Conservation (phyloP, 208 protist genomes). For the Acanthamoeba castellanii region DNA sequence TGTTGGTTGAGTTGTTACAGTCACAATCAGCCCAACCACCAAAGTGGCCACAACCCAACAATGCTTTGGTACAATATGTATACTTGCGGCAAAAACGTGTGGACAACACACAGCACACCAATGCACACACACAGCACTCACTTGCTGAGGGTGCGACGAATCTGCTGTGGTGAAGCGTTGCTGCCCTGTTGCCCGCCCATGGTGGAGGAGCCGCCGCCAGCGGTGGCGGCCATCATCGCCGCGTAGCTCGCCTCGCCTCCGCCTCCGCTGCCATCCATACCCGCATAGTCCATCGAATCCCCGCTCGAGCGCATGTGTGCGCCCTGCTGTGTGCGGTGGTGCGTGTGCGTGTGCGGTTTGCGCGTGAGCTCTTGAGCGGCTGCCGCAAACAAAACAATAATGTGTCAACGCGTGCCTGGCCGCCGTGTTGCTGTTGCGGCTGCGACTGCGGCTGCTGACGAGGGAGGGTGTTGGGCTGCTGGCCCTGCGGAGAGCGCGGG, state of each 20-base stretch:
- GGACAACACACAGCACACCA: background rate
- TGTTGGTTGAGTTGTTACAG: no score
- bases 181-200: background rate
- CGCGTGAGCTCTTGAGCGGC: background rate
- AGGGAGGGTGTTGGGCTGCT: background rate
- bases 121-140: background rate
- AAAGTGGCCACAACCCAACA: no score
- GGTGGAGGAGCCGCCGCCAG: background rate
- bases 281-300: background rate
- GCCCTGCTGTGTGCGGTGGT: background rate
- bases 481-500: slow-evolving; percentile 15
- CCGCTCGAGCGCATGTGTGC: background rate
- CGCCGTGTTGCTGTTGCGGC: background rate
- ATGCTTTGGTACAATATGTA: slow-evolving; percentile 27
- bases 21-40: no score
- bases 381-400: background rate
- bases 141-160: slow-evolving; percentile 49
- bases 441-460: background rate
- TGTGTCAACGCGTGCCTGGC: background rate
- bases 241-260: background rate
- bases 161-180: background rate
- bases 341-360: background rate
- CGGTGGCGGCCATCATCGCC: background rate
- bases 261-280: background rate
- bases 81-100: background rate